phyloP scores from a whole-genome alignment of 164 flowering plant species.

The Akebia trifoliata region DNA sequence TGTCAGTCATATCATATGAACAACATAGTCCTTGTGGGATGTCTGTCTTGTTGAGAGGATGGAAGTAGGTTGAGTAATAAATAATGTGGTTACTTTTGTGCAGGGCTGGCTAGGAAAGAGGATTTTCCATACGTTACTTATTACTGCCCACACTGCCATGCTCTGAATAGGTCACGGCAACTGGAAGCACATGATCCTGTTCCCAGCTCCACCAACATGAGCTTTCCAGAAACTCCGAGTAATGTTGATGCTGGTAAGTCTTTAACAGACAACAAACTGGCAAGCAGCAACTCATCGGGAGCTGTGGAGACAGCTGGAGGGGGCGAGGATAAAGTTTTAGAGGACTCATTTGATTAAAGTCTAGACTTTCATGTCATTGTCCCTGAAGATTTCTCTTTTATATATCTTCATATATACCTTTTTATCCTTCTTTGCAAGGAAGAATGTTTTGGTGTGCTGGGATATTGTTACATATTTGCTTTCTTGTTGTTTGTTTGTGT shows the following conservation, averaged over 20 bases:
- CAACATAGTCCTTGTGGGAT: no score
- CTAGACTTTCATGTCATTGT: no score
- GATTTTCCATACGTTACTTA: slow-evolving; percentile 77
- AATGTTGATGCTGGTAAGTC: slow-evolving; percentile 7
- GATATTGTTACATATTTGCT: no score
- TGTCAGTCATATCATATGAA: no score
- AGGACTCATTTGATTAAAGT: no score
- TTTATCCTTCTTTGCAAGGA: no score
- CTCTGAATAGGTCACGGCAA: slow-evolving; percentile 54
- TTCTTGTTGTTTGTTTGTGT: no score
- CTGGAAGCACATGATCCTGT: slow-evolving; percentile 34
- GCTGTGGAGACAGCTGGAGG: background rate
- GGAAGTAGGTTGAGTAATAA: no score
- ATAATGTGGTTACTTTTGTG: slow-evolving; percentile 10
- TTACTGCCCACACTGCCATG: slow-evolving; percentile 83
- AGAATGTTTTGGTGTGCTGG: no score
- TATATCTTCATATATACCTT: no score
- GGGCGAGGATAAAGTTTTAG: background rate
- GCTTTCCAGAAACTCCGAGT: slow-evolving; percentile 14
- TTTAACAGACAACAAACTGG: background rate
- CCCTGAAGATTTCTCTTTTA: no score
- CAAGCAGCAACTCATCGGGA: background rate
- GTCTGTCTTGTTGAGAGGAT: no score
- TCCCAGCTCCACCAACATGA: slow-evolving; percentile 18
- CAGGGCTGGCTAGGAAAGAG: slow-evolving; percentile 90